These are phyloP conservation scores for Hygrophila difformis DNA, from an alignment of 257 asterid species.

Conservation along the genomic window DNA sequence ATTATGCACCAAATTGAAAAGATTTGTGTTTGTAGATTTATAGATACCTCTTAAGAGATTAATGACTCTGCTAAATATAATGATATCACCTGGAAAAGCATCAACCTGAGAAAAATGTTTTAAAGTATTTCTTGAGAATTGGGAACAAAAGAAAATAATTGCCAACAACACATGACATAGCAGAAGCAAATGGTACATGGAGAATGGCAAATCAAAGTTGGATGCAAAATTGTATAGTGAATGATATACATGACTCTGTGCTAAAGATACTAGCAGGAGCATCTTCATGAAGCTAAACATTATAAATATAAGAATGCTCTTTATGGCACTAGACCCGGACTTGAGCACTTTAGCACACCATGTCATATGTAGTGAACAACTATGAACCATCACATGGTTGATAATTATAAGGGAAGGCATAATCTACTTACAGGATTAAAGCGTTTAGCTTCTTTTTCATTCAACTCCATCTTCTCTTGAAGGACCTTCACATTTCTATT, in stretches of 20 bases:
- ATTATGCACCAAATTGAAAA: slow-evolving; percentile 19
- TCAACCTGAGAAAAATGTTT: slow-evolving; percentile 54
- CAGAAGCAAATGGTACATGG: too few species aligned
- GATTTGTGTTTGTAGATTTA: slow-evolving; percentile 6
- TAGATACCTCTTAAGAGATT: slow-evolving; percentile 86
- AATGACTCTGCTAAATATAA: slow-evolving; percentile 86
- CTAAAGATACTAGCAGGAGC: too few species aligned
- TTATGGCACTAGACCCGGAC: too few species aligned
- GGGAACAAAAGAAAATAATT: background rate
- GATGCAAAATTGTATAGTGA: too few species aligned
- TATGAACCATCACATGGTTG: slow-evolving; percentile 8
- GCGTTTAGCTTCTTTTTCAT: slow-evolving; percentile 74
- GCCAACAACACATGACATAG: too few species aligned
- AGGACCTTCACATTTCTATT: slow-evolving; percentile 55
- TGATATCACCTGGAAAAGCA: slow-evolving; percentile 97
- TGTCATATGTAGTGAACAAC: too few species aligned
- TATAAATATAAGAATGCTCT: too few species aligned
- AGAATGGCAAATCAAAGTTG: too few species aligned
- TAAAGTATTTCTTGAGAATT: slow-evolving; percentile 13
- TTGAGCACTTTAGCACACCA: too few species aligned
- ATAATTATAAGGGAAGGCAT: slow-evolving; percentile 7
- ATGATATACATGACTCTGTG: too few species aligned
- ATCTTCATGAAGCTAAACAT: too few species aligned
- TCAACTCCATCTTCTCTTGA: slow-evolving; percentile 84
- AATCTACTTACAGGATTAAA: slow-evolving; percentile 80